These are phyloP conservation scores for Talaromyces islandicus DNA, from an alignment of 2,329 filamentous ascomycete species.

Conservation along the genomic window DNA sequence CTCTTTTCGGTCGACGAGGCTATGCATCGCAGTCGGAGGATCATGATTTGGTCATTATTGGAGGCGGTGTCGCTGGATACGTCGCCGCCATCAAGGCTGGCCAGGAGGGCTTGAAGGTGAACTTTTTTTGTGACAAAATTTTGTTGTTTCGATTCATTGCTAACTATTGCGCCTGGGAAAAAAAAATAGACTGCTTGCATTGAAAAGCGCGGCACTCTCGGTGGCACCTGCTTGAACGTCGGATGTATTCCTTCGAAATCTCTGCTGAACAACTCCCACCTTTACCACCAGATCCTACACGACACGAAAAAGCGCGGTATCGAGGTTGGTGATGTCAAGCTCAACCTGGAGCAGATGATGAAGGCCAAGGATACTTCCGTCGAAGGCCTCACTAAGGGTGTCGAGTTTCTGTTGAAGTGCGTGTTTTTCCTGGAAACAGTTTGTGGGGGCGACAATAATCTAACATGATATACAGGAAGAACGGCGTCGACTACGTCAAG, in stretches of 20 bases:
- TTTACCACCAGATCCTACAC: conserved; percentile 95
- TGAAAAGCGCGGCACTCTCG: conserved; percentile 92
- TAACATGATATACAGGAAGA: conserved; percentile 55
- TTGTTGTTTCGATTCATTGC: neutral
- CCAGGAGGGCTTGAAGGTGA: conserved; percentile 91
- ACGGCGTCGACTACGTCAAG: conserved; percentile 96
- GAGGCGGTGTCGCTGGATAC: conserved; percentile 96
- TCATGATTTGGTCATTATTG: conserved; percentile 96
- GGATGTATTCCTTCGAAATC: conserved; percentile 99
- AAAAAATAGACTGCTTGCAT: conserved; percentile 76
- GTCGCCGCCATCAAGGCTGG: conserved; percentile 98
- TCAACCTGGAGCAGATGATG: conserved; percentile 95
- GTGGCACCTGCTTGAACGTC: conserved; percentile 96
- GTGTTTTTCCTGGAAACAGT: neutral
- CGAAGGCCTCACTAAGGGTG: conserved; percentile 82
- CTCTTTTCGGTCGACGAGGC: conserved; percentile 48
- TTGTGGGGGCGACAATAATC: neutral
- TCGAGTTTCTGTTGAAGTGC: conserved; percentile 87
- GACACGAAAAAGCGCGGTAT: conserved; percentile 97
- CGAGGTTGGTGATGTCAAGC: conserved; percentile 92
- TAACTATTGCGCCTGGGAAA: neutral
- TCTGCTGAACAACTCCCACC: conserved; percentile 97
- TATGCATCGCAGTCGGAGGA: conserved; percentile 52
- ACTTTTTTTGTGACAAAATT: neutral
- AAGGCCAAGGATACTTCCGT: conserved; percentile 97